Conservation (phyloP, 768 basidiomycete species). For the Holtermannia corniformis region DNA sequence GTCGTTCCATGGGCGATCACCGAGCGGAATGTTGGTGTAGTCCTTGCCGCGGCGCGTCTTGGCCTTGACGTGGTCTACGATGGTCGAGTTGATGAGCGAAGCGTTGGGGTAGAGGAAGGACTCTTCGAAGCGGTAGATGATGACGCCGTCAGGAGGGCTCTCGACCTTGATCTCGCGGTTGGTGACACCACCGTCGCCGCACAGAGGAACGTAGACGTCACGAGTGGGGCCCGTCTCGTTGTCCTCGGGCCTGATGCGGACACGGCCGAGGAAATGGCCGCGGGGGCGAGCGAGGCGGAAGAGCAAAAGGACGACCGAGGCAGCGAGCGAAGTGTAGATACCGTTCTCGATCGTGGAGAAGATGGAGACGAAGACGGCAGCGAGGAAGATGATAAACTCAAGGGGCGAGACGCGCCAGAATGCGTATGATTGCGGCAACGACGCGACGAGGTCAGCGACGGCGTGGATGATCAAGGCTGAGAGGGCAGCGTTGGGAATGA, state of each 20-base stretch:
- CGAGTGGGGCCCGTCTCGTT: conserved; percentile 44
- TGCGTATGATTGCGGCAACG: conserved; percentile 66
- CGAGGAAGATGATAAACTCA: conserved; percentile 80
- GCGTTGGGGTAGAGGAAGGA: conserved; percentile 56
- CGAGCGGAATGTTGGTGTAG: conserved; percentile 52
- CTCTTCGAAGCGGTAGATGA: conserved; percentile 89
- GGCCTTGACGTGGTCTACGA: conserved; percentile 73
- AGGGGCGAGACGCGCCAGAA: conserved; percentile 93
- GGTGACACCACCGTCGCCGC: conserved; percentile 46
- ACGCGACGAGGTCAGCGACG: conserved; percentile 65
- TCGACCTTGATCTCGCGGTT: conserved; percentile 63
- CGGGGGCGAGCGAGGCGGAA: conserved; percentile 79
- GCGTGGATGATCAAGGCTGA: conserved; percentile 93
- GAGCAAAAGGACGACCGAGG: conserved; percentile 69
- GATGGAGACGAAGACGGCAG: conserved; percentile 77
- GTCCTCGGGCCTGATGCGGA: conserved; percentile 45
- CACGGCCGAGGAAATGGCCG: conserved; percentile 82
- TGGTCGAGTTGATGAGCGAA: conserved; percentile 51
- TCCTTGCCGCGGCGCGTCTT: conserved; percentile 69
- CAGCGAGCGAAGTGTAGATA: conserved; percentile 55
- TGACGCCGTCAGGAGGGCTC: conserved; percentile 71
- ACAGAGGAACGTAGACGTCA: conserved; percentile 75
- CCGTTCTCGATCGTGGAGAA: conserved; percentile 93
- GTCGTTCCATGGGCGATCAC: conserved; percentile 91
- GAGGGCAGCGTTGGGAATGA: conserved; percentile 49